Conservation (phyloP, 129 eudicot genomes). For the Pulicaria dysenterica region DNA sequence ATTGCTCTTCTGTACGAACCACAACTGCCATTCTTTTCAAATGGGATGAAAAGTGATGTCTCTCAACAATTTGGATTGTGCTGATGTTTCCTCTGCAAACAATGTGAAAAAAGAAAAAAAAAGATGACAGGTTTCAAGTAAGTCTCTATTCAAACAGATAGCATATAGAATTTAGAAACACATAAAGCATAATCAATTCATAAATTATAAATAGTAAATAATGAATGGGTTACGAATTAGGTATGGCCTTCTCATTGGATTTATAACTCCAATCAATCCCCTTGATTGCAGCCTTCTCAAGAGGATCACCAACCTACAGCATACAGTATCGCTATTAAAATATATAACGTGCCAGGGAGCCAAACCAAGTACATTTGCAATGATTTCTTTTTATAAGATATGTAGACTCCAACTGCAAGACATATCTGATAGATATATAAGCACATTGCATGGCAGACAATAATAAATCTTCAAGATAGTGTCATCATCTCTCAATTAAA, state of each 20-base stretch:
- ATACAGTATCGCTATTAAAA: background rate
- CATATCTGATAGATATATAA: background rate
- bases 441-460: background rate
- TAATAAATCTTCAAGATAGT: too few species aligned
- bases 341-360: slow-evolving; percentile 2
- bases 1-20: slow-evolving; percentile 89
- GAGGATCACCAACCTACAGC: slow-evolving; percentile 95
- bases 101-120: slow-evolving; percentile 22
- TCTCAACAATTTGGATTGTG: slow-evolving; percentile 85
- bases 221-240: slow-evolving; percentile 61
- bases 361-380: slow-evolving; percentile 9
- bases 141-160: background rate
- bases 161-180: too few species aligned
- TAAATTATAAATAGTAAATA: background rate
- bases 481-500: too few species aligned
- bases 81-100: slow-evolving; percentile 70
- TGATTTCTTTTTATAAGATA: background rate
- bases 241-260: slow-evolving; percentile 94
- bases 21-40: slow-evolving; percentile 97
- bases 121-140: background rate
- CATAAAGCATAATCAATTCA: too few species aligned
- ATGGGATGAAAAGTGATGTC: slow-evolving; percentile 95
- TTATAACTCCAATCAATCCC: slow-evolving; percentile 92
- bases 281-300: slow-evolving; percentile 94
- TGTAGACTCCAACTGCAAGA: background rate